Base-by-base conservation (phyloP, 2,329 filamentous ascomycete species). In the Sclerotinia subarctica region DNA sequence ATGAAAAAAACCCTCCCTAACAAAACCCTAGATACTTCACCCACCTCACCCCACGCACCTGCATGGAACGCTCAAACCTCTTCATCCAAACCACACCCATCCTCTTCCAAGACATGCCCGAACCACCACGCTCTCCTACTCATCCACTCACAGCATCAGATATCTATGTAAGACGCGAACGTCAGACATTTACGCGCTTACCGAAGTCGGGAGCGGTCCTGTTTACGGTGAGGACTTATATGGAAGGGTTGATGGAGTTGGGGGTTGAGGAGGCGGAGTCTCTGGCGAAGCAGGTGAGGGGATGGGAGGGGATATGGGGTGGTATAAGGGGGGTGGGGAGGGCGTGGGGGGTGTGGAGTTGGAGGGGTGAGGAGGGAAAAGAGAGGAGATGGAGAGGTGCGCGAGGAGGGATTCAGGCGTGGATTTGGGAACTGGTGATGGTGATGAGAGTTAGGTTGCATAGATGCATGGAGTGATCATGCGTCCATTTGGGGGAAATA, bases 61-160 rank as follows among this genome's bases (percentile, higher is more conserved):
- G 79, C 44, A 83, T 84, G 81, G 81, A 84, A 71, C 80, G 82
- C 51, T 80, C 78, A 47, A 82, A 81, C 68, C 80, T 82, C 69
- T 85, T 85, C 69, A 76, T 85, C 53, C 83, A 85, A 75, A 80
- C 82, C 13, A 79, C 78, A 29, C 75, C 78, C 0, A 76, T 82
- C 3, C 79, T 81, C 17, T 79, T 85, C 49, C 82, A 82, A 69
- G 80, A 82, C 24, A 79, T 79, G 7, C 78, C 78, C 2, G 78
- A 81, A 72, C 70, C 78, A 70, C 69, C 78, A 68, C 71, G 80
- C 70, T 19, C 42, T 47, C 65, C 74, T 0, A 74, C 75, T 4
- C 63, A 21, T 5, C 63, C 78, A 1, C 77, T 72, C 0, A 51
- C 32, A 11, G 11, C 75, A 0, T 26, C 78, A 0, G 77, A 82